A percentile compares a stretch with the other conserved stretches of the same genome.
Evolutionary conservation across 2,329 filamentous ascomycete genomes (phyloP).

Genomic region (Diaporthe velutina): DNA sequence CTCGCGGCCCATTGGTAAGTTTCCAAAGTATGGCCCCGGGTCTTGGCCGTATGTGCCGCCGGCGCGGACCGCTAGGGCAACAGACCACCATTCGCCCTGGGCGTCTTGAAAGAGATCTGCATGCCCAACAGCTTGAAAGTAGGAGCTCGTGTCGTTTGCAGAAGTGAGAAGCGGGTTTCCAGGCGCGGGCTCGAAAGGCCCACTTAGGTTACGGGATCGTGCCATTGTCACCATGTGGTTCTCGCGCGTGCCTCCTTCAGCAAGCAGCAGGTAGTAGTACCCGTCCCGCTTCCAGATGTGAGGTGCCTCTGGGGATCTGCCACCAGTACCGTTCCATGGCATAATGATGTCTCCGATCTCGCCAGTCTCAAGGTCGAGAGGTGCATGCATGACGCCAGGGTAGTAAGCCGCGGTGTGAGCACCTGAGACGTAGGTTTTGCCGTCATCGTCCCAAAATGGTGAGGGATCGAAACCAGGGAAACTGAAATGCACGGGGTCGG

Average conservation of each 20-base stretch:
- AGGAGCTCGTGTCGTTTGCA: not conserved
- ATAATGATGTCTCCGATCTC: constrained; percentile 14
- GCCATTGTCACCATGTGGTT: constrained; percentile 22
- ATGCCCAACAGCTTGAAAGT: constrained; percentile 1
- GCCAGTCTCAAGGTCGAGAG: not conserved
- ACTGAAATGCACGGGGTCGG: constrained; percentile 19
- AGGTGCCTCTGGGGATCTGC: constrained; percentile 3
- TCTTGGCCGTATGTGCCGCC: not conserved
- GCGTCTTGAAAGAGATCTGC: constrained; percentile 1
- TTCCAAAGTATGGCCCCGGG: constrained; percentile 4
- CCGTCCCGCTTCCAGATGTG: constrained; percentile 11
- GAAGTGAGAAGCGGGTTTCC: constrained; percentile 8
- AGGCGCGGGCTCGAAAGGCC: not conserved
- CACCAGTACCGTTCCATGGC: constrained; percentile 4
- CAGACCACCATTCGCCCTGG: not conserved
- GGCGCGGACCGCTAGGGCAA: not conserved
- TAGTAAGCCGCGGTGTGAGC: constrained; percentile 13
- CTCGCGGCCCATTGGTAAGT: not conserved
- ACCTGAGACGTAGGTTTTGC: constrained; percentile 9
- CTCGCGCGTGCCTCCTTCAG: constrained; percentile 6
- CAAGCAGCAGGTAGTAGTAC: constrained; percentile 4
- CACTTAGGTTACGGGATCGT: not conserved
- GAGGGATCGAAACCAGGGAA: constrained; percentile 10
- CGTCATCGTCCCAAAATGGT: not conserved
- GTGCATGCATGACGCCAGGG: constrained; percentile 5